A percentile compares a stretch with the other conserved stretches of the same genome.
These are phyloP conservation scores for Monosporascus ibericus DNA, from an alignment of 2,329 filamentous ascomycete genomes.

Conservation along the genomic window DNA sequence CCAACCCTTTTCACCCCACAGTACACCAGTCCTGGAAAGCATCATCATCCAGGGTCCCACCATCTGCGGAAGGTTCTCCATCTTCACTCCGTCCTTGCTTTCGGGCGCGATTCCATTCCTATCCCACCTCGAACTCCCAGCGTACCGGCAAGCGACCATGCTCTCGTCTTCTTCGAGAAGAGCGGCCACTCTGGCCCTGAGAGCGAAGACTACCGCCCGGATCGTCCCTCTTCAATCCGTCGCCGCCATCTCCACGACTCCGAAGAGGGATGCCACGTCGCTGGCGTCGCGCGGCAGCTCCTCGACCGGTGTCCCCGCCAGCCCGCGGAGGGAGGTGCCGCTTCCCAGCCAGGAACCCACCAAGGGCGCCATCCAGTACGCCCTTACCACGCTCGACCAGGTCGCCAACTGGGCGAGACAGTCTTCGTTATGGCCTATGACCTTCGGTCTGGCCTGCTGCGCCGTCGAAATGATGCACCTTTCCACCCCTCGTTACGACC, in stretches of 20 bases:
- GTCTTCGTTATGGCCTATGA: slow-evolving; percentile 82
- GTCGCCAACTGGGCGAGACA: slow-evolving; percentile 81
- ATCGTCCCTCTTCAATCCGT: slow-evolving; percentile 57
- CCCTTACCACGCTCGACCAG: slow-evolving; percentile 75
- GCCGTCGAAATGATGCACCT: slow-evolving; percentile 91
- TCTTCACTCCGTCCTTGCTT: too few species aligned
- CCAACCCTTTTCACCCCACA: too few species aligned
- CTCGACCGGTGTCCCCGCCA: slow-evolving; percentile 48
- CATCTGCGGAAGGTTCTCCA: too few species aligned
- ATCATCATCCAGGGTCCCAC: too few species aligned
- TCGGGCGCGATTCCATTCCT: too few species aligned
- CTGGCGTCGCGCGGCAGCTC: slow-evolving; percentile 36
- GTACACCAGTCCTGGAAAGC: too few species aligned
- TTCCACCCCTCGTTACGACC: slow-evolving; percentile 82
- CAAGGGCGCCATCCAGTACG: slow-evolving; percentile 79
- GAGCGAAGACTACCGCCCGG: neutral
- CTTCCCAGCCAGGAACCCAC: slow-evolving; percentile 72
- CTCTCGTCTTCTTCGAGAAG: neutral
- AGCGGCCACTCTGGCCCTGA: neutral
- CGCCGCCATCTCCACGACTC: slow-evolving; percentile 60
- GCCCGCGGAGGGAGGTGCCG: slow-evolving; percentile 63
- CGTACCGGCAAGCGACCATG: neutral
- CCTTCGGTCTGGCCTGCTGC: slow-evolving; percentile 83
- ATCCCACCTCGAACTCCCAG: too few species aligned
- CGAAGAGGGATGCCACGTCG: slow-evolving; percentile 56